Base-by-base conservation (phyloP, 164 flowering plant genomes). In the Stephania cephalantha region DNA sequence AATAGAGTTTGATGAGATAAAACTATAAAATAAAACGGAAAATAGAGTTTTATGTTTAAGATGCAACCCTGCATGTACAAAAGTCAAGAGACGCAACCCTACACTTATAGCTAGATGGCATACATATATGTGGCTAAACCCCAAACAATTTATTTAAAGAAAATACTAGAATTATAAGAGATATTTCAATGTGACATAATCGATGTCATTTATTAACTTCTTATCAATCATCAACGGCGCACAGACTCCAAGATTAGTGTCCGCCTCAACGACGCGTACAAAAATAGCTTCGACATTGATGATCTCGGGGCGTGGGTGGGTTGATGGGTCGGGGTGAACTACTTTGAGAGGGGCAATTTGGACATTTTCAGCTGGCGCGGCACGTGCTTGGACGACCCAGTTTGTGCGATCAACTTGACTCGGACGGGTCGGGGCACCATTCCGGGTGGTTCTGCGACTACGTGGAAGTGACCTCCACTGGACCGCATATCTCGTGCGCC, bases 361-460 rank as follows among this genome's bases (percentile, higher is more conserved):
- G 99, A 95, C 82, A 87, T 91, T 44, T 95, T 95, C 87, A 88
- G 89, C 73, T 95, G 97, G 5, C 64, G 86, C 0, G 97, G 87
- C 0, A 77, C 75, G 1, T 93, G 99, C 76, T 70, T 90, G 35
- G 44, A 9, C 11, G 80, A 76, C 3, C 89, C 95, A 1, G 68
- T 83, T 30, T 95, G 98, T 77, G 83, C 81, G 12, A 73, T 95
- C 82, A 90, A 90, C 83, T 81, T 94, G 7, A 87, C n/a, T 95
- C 97, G 7, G 97, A 95, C 74, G 97, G 99, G 0, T 70, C 91
- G 0, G 97, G 97, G 0, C 46, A 80, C 0, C 86, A 87, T 79
- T 92, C 86, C 66, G 97, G 99, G 0, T 95, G 97, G 99, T 93
- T 87, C 85, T 78, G 82, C 68, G 86, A 95, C 85, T 93, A 90